These are phyloP conservation scores for Linum lewisii DNA, from an alignment of 345 rosid genomes.

Conservation along the genomic window DNA sequence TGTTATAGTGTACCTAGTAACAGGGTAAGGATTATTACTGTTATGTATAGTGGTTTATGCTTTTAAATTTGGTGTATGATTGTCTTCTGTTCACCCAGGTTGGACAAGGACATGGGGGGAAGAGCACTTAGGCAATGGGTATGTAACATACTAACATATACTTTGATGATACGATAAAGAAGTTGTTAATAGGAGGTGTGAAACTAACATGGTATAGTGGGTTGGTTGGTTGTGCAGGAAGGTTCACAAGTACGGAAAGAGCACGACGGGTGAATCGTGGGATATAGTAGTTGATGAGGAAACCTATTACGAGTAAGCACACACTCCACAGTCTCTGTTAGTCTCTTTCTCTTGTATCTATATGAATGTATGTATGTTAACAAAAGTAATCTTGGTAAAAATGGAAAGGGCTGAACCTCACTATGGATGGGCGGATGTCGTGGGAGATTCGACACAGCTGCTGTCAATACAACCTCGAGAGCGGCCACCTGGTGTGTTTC, in stretches of 20 bases:
- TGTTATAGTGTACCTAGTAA: no score
- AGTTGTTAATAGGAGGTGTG: neutral
- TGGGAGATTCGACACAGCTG: slow-evolving; percentile 77
- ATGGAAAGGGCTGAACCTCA: slow-evolving; percentile 82
- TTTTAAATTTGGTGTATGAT: neutral
- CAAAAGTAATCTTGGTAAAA: neutral
- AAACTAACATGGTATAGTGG: slow-evolving; percentile 9
- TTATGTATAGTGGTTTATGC: neutral
- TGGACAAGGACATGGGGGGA: slow-evolving; percentile 99
- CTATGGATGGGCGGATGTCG: slow-evolving; percentile 98
- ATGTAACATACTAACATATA: slow-evolving; percentile 15
- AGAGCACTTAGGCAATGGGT: slow-evolving; percentile 98
- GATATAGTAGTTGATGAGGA: slow-evolving; percentile 92
- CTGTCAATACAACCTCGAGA: slow-evolving; percentile 69
- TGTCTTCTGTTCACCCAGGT: slow-evolving; percentile 30
- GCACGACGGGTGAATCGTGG: slow-evolving; percentile 97
- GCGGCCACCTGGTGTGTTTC: slow-evolving; percentile 83
- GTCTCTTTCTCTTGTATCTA: neutral
- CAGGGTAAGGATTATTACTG: neutral
- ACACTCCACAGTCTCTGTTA: neutral
- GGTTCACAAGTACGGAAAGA: slow-evolving; percentile 94
- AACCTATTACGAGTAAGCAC: slow-evolving; percentile 80
- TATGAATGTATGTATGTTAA: neutral
- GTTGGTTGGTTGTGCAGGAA: slow-evolving; percentile 64
- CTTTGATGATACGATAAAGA: neutral